A percentile compares a stretch with the other conserved stretches of the same genome.
phyloP scores from a whole-genome alignment of 176 grass and related monocot genomes.

The Elymus sibiricus region DNA sequence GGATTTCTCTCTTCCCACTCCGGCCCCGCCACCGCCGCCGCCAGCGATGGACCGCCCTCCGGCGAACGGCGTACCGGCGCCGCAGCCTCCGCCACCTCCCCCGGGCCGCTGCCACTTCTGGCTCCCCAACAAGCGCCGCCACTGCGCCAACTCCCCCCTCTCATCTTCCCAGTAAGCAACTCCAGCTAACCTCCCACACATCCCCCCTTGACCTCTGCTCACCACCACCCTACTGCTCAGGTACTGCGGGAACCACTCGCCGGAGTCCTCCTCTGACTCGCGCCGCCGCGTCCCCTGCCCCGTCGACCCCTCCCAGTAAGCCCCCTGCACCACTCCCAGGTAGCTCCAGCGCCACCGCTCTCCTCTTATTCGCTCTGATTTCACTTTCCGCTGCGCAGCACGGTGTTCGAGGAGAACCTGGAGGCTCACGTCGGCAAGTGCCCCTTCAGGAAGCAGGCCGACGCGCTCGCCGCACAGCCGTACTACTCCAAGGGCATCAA shows the following conservation, averaged over 20 bases:
- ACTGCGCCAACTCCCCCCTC: conserved; percentile 68
- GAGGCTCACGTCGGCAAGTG: conserved; percentile 72
- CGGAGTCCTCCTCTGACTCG: conserved; percentile 16
- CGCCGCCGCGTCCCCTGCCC: conserved; percentile 73
- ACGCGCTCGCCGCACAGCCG: conserved; percentile 55
- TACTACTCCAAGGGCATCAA: conserved; percentile 83
- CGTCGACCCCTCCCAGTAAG: conserved; percentile 85
- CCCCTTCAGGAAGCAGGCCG: conserved; percentile 67
- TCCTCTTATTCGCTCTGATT: not conserved
- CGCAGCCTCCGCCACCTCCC: not conserved
- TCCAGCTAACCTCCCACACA: not conserved
- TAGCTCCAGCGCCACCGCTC: not conserved
- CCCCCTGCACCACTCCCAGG: not conserved
- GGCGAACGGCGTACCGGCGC: conserved; percentile 14
- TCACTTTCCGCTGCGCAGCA: conserved; percentile 31
- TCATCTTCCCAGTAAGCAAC: conserved; percentile 48
- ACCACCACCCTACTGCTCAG: conserved; percentile 27
- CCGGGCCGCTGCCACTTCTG: conserved; percentile 69
- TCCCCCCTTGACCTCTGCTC: not conserved
- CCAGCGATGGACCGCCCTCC: conserved; percentile 23
- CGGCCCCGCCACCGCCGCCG: not conserved
- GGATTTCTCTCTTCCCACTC: not conserved
- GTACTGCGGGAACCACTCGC: conserved; percentile 84
- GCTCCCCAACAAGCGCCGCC: conserved; percentile 83
- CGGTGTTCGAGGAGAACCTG: conserved; percentile 74